These are phyloP conservation scores for Actinomucor elegans DNA, from an alignment of 371 early-diverging fungal species.

Conservation along the genomic window DNA sequence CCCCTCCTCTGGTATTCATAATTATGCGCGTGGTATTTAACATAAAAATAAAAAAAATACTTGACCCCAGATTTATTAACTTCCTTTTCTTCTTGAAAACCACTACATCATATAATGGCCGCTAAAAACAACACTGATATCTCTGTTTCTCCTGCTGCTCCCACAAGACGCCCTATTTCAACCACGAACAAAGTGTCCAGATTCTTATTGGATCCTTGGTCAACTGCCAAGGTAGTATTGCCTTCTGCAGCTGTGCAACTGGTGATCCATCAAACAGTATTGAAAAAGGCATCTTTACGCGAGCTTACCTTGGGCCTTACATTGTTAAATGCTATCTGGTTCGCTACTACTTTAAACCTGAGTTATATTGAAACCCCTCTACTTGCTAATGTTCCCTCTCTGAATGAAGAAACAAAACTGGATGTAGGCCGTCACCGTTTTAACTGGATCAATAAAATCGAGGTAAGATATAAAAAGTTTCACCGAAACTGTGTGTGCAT, in stretches of 20 bases:
- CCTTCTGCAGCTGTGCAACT: constrained; percentile 27
- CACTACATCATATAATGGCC: neutral
- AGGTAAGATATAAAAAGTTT: constrained; percentile 17
- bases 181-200: constrained; percentile 14
- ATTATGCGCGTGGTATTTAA: neutral
- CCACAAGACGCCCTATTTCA: neutral
- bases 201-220: constrained; percentile 32
- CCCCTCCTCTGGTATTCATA: constrained; percentile 5
- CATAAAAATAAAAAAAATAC: too few relatives aligned
- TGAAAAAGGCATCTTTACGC: constrained; percentile 27
- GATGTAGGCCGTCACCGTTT: constrained; percentile 30
- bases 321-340: constrained; percentile 23
- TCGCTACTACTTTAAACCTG: constrained; percentile 24
- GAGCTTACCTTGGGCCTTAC: constrained; percentile 27
- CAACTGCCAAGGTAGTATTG: constrained; percentile 25
- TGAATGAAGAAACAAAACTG: constrained; percentile 18
- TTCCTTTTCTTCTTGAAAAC: constrained; percentile 4
- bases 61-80: constrained; percentile 1
- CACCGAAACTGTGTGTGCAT: too few relatives aligned
- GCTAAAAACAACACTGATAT: neutral
- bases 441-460: constrained; percentile 32
- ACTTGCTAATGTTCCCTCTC: constrained; percentile 14
- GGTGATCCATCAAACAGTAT: constrained; percentile 18
- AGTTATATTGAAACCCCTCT: constrained; percentile 29
- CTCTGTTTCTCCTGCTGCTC: neutral